These are phyloP conservation scores for Polygonum maritimum DNA, from an alignment of 148 eudicot species.

Conservation along the genomic window DNA sequence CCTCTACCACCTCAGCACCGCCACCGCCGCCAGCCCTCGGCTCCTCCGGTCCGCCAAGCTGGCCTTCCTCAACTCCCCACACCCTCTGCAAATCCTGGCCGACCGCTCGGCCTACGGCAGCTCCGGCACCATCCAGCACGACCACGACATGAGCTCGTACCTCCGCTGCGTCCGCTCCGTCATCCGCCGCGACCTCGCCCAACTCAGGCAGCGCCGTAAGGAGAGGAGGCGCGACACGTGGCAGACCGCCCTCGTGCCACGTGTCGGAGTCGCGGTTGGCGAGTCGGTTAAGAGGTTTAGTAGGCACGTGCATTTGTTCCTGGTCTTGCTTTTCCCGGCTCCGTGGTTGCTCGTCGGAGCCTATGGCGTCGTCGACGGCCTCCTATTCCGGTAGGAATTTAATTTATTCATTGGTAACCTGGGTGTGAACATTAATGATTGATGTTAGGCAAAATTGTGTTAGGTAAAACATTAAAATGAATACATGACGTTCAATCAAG, in stretches of 20 bases:
- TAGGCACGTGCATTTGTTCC: conserved; percentile 2
- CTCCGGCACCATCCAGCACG: conserved; percentile 67
- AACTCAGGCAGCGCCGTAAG: conserved; percentile 37
- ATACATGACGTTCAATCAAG: too few species aligned
- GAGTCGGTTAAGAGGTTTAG: not conserved
- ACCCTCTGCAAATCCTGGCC: conserved; percentile 87
- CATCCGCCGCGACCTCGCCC: conserved; percentile 59
- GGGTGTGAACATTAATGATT: too few species aligned
- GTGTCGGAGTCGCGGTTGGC: conserved; percentile 1
- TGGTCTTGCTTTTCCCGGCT: not conserved
- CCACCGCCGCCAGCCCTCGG: conserved; percentile 31
- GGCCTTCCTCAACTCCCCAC: conserved; percentile 67
- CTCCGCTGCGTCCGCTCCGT: conserved; percentile 49
- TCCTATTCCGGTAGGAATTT: not conserved
- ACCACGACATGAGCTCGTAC: conserved; percentile 85
- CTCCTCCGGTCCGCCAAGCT: conserved; percentile 53
- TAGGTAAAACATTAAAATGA: not conserved
- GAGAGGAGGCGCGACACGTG: conserved; percentile 44
- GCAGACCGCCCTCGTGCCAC: conserved; percentile 56
- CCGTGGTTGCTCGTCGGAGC: conserved; percentile 2
- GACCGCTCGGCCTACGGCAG: conserved; percentile 84
- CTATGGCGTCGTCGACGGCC: not conserved
- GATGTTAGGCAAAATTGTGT: not conserved
- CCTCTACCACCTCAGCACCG: conserved; percentile 44
- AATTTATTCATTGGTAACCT: not conserved